Evolutionary conservation across 345 rosid species (phyloP).

Genomic region (Salix dunnii): DNA sequence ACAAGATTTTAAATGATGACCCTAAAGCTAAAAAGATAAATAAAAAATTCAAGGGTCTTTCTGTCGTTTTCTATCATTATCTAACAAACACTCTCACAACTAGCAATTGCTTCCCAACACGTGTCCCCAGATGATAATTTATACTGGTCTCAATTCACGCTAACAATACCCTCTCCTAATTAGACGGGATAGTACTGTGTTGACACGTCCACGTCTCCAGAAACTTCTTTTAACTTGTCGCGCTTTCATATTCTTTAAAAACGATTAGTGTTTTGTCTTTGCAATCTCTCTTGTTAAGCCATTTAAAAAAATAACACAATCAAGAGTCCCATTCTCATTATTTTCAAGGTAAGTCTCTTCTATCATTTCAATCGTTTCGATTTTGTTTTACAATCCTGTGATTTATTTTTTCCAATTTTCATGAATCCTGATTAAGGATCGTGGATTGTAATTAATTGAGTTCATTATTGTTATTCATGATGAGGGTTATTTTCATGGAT

Average conservation of each 20-base stretch:
- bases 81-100: background rate
- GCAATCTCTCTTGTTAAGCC: background rate
- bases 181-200: slow-evolving; percentile 17
- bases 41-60: too few relatives aligned
- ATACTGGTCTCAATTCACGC: background rate
- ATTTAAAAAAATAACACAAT: background rate
- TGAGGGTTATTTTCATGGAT: background rate
- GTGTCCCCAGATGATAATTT: background rate
- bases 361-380: background rate
- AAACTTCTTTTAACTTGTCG: slow-evolving; percentile 46
- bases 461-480: background rate
- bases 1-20: too few relatives aligned
- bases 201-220: slow-evolving; percentile 52
- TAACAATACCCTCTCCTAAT: too few relatives aligned
- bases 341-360: background rate
- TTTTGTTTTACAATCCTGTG: background rate
- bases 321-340: background rate
- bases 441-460: background rate
- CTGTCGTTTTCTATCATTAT: background rate
- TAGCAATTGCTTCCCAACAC: background rate
- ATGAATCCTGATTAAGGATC: background rate
- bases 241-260: background rate
- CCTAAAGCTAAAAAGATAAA: too few relatives aligned
- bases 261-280: too few relatives aligned
- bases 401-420: background rate